phyloP scores from a whole-genome alignment of 306 rosid genomes.

The cucumber (Cucumis sativus) region DNA sequence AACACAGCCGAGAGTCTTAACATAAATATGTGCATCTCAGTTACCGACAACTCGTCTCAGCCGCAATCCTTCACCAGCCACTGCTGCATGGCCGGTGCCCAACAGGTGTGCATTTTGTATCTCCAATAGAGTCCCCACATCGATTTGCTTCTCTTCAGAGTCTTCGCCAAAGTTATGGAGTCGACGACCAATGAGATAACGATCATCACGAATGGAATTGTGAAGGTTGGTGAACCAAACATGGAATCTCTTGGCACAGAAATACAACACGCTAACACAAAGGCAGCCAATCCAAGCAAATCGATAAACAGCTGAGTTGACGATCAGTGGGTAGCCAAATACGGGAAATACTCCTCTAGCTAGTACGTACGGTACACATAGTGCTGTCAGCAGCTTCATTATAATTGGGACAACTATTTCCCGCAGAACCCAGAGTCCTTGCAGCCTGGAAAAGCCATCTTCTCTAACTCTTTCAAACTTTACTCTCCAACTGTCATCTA shows the following conservation, averaged over 20 bases:
- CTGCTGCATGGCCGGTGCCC: conserved; percentile 29
- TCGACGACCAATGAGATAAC: conserved; percentile 81
- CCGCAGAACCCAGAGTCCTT: conserved; percentile 92
- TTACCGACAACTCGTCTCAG: conserved; percentile 34
- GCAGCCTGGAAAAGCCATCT: conserved; percentile 93
- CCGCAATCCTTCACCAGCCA: conserved; percentile 46
- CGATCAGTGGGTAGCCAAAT: conserved; percentile 84
- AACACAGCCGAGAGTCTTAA: neutral
- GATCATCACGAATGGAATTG: conserved; percentile 92
- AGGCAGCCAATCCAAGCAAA: conserved; percentile 99
- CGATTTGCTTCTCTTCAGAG: conserved; percentile 22
- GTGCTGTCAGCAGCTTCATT: conserved; percentile 85
- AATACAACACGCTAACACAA: conserved; percentile 62
- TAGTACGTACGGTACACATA: conserved; percentile 84
- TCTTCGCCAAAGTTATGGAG: conserved; percentile 89
- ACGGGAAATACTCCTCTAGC: conserved; percentile 91
- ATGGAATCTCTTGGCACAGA: conserved; percentile 90
- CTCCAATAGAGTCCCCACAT: conserved; percentile 24
- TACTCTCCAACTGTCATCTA: conserved; percentile 89
- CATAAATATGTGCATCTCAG: conserved; percentile 13
- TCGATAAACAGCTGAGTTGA: conserved; percentile 92
- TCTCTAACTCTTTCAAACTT: conserved; percentile 96
- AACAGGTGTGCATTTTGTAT: conserved; percentile 19
- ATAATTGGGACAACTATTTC: conserved; percentile 93
- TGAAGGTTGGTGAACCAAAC: conserved; percentile 99